Evolutionary conservation across 179 eudicot genomes (phyloP), one percentile per base, ranked within the genome.

Genomic region (Spergularia azorica): DNA sequence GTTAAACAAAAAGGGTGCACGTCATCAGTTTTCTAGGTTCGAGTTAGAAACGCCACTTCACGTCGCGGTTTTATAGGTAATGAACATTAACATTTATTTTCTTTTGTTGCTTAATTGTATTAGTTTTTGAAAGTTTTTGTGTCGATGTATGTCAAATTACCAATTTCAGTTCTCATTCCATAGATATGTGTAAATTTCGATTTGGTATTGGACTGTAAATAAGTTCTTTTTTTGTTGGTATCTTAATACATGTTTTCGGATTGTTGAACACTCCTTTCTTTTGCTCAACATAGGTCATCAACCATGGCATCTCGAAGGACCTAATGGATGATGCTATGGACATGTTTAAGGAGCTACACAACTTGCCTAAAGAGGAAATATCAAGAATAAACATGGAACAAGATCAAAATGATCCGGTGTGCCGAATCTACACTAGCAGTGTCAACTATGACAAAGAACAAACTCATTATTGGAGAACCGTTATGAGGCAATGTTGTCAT

Each of bases 391-490:
- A 71, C 14, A 64, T 4, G 60, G 56, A 70, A 73, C 71, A 78
- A 48, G 82, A 82, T 20, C 50, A 41, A 9, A 9, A 61, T 0
- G 20, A 75, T 16, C 16, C 50, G 1, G 51, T 26, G 9, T 77
- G 75, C 69, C 79, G 72, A 17, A 70, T 82, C 17, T 83, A 81
- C 80, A 69, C 86, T 18, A 83, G 88, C 16, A 81, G 81, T 56
- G 54, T 79, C 41, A 67, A 77, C 76, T 83, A 77, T 74, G 73
- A 69, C 2, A 48, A 17, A 1, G 87, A 88, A 67, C 71, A 71
- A 14, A 51, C 56, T 83, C 88, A 86, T 48, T 74, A 43, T 14
- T 88, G 91, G 91, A 83, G 87, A 63, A 86, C 86, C 60, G 76
- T 73, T 26, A 46, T 86, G 72, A 83, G 63, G 59, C 84, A 82